phyloP scores from a whole-genome alignment of 2,329 filamentous ascomycete genomes.

The Zymoseptoria ardabiliae region DNA sequence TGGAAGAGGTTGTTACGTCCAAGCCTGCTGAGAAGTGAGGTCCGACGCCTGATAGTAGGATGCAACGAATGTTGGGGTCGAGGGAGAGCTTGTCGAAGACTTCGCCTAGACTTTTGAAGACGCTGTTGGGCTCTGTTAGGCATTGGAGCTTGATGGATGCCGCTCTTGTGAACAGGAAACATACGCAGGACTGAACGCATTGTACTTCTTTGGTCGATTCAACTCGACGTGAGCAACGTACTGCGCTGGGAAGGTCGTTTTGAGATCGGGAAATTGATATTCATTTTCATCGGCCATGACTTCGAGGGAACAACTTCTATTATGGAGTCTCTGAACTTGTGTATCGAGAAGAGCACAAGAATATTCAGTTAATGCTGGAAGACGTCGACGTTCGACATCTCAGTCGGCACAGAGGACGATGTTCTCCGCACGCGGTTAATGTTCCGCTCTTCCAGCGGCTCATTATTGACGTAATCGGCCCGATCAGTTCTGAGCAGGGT shows the following conservation, averaged over 20 bases:
- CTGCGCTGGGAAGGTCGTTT: background rate
- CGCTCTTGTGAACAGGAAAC: background rate
- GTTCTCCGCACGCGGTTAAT: background rate
- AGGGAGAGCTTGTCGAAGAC: conserved; percentile 66
- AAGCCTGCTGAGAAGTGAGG: conserved; percentile 78
- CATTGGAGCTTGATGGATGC: background rate
- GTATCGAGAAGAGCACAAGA: background rate
- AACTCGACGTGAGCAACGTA: conserved; percentile 57
- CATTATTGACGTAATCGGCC: background rate
- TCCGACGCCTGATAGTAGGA: conserved; percentile 75
- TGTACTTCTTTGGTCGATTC: conserved; percentile 77
- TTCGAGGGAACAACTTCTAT: no score
- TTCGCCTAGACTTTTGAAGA: conserved; percentile 73
- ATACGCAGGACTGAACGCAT: conserved; percentile 58
- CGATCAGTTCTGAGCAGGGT: background rate
- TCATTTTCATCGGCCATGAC: background rate
- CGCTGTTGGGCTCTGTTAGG: conserved; percentile 45
- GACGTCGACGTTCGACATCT: background rate
- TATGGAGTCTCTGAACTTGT: background rate
- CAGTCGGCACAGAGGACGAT: background rate
- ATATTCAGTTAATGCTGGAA: background rate
- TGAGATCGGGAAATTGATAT: background rate
- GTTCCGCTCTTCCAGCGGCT: background rate
- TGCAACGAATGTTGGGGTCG: conserved; percentile 63
- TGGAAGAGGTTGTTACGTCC: conserved; percentile 41